phyloP scores from a whole-genome alignment of 2,329 filamentous ascomycete species.

The Exophiala sp. region DNA sequence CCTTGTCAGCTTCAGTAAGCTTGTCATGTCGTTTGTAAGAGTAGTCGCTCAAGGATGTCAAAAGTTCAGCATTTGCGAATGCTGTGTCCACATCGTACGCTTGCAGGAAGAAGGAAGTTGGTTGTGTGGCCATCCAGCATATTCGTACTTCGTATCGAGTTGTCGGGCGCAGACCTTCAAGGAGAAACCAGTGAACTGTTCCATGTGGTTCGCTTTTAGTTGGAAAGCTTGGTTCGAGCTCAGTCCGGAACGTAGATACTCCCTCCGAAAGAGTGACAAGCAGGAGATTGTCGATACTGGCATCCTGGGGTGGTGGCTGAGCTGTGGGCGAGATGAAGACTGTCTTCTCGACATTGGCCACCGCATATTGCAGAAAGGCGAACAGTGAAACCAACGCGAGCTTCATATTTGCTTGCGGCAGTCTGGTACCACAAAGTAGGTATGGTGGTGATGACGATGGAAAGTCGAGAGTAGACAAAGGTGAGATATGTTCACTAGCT shows the following conservation, averaged over 20 bases:
- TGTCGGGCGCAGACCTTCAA: slow-evolving; percentile 65
- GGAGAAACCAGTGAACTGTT: slow-evolving; percentile 70
- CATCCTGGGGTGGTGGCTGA: slow-evolving; percentile 54
- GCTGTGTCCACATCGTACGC: slow-evolving; percentile 61
- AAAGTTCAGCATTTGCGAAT: slow-evolving; percentile 59
- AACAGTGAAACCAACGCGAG: background rate
- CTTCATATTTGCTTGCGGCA: background rate
- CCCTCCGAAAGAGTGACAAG: slow-evolving; percentile 63
- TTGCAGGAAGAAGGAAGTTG: slow-evolving; percentile 71
- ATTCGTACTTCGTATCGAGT: slow-evolving; percentile 86
- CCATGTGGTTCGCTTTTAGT: slow-evolving; percentile 52
- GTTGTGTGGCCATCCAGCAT: slow-evolving; percentile 92
- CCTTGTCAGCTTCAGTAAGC: slow-evolving; percentile 21
- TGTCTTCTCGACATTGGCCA: slow-evolving; percentile 83
- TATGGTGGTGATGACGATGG: no score
- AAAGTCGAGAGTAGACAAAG: no score
- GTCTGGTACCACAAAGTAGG: background rate
- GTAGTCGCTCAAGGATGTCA: slow-evolving; percentile 63
- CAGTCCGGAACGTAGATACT: slow-evolving; percentile 56
- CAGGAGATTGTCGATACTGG: slow-evolving; percentile 58
- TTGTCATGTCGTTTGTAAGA: slow-evolving; percentile 49
- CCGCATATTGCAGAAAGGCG: slow-evolving; percentile 12
- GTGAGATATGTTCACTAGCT: no score
- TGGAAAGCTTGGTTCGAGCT: slow-evolving; percentile 67
- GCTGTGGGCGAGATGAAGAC: slow-evolving; percentile 74